A percentile compares a stretch with the other conserved stretches of the same genome.
These are phyloP conservation scores for Candida mattraensis DNA, from an alignment of 805 yeast species.

Conservation along the genomic window DNA sequence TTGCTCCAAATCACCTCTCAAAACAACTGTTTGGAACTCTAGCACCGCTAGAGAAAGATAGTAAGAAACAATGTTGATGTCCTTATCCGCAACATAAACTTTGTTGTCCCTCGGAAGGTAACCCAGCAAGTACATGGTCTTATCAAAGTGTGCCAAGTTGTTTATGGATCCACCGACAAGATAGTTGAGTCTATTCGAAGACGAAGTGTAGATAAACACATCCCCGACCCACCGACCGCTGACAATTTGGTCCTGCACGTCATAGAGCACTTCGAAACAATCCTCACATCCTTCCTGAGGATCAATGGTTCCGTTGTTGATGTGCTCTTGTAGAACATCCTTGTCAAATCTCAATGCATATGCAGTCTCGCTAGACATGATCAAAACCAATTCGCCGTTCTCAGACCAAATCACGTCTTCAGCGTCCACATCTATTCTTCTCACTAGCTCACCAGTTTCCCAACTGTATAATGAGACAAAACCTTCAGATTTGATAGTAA, in stretches of 20 bases:
- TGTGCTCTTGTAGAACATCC: slow-evolving; percentile 62
- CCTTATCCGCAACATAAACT: slow-evolving; percentile 88
- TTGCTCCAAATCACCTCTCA: slow-evolving; percentile 90
- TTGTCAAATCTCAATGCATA: slow-evolving; percentile 76
- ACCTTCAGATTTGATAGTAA: slow-evolving; percentile 82
- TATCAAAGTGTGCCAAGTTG: slow-evolving; percentile 91
- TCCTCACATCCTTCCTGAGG: slow-evolving; percentile 88
- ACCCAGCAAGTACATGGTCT: slow-evolving; percentile 81
- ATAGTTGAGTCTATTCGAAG: slow-evolving; percentile 85
- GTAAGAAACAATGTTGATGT: slow-evolving; percentile 78
- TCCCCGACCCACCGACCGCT: slow-evolving; percentile 98
- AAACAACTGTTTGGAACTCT: slow-evolving; percentile 93
- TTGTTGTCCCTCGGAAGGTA: slow-evolving; percentile 88
- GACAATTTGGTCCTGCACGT: slow-evolving; percentile 75
- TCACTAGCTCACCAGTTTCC: slow-evolving; percentile 81
- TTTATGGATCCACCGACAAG: slow-evolving; percentile 92
- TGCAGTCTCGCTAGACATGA: slow-evolving; percentile 68
- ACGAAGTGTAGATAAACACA: slow-evolving; percentile 88
- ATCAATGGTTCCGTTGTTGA: slow-evolving; percentile 56
- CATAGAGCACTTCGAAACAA: slow-evolving; percentile 80
- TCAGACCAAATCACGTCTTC: slow-evolving; percentile 88
- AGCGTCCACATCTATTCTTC: slow-evolving; percentile 88
- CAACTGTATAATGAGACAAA: slow-evolving; percentile 90
- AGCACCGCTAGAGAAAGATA: slow-evolving; percentile 79
- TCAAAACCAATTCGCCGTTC: slow-evolving; percentile 83